Evolutionary conservation across 1,284 basidiomycete species (phyloP).

Genomic region (Microbotryum silenes-acaulis): DNA sequence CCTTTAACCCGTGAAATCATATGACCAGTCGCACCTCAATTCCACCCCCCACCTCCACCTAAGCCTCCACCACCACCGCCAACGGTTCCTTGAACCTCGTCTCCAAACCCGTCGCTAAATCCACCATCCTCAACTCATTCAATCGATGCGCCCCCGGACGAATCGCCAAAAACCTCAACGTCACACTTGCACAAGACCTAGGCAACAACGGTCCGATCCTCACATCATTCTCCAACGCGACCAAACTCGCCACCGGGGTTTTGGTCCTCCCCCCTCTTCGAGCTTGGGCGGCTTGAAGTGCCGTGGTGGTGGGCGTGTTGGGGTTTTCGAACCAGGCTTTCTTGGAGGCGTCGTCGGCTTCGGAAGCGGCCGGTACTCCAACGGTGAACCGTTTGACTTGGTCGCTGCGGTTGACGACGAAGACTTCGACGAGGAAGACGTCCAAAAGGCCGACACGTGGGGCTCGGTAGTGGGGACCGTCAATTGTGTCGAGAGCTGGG

Average conservation of each 20-base stretch:
- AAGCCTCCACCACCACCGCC: constrained; percentile 18
- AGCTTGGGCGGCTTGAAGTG: neutral
- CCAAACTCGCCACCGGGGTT: constrained; percentile 8
- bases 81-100: constrained; percentile 12
- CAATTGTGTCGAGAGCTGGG: neutral
- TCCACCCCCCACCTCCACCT: no score
- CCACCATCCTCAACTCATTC: constrained; percentile 12
- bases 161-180: constrained; percentile 25
- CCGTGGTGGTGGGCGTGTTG: neutral
- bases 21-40: no score
- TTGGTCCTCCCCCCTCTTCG: neutral
- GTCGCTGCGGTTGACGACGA: constrained; percentile 19
- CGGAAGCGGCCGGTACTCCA: constrained; percentile 5
- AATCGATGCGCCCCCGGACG: constrained; percentile 19
- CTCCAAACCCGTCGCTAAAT: constrained; percentile 18
- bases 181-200: constrained; percentile 19
- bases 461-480: neutral
- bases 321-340: neutral
- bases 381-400: constrained; percentile 18
- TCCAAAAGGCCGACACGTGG: constrained; percentile 27
- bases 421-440: constrained; percentile 30
- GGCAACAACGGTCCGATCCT: constrained; percentile 28
- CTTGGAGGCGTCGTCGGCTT: neutral
- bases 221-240: constrained; percentile 28
- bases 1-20: no score